Conservation (phyloP, 306 rosid species). For the Parietaria judaica region DNA sequence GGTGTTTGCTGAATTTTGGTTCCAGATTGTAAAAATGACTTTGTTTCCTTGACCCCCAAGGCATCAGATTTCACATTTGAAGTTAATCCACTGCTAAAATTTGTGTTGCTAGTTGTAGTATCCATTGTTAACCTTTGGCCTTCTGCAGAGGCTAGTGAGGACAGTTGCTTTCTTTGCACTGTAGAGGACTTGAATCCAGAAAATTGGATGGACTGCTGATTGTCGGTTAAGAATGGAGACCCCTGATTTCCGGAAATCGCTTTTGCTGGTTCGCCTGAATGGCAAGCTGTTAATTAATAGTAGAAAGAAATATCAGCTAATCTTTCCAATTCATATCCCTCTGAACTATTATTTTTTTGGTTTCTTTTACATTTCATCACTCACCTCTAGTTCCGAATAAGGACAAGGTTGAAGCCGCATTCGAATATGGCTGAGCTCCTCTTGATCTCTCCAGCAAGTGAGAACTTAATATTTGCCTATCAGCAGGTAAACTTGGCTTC, state of each 20-base stretch:
- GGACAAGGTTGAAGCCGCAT: constrained; percentile 33
- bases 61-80: constrained; percentile 24
- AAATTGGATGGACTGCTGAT: constrained; percentile 22
- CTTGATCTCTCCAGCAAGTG: constrained; percentile 30
- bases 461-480: constrained; percentile 30
- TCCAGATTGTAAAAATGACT: constrained; percentile 25
- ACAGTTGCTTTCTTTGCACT: constrained; percentile 24
- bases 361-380: constrained; percentile 11
- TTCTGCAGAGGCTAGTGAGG: constrained; percentile 24
- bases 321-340: background rate
- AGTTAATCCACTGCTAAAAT: constrained; percentile 16
- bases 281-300: constrained; percentile 28
- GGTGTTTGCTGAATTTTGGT: constrained; percentile 25
- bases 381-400: constrained; percentile 40
- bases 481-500: constrained; percentile 29
- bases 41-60: constrained; percentile 28
- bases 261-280: constrained; percentile 25
- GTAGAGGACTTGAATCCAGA: constrained; percentile 31
- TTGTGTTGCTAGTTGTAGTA: constrained; percentile 12
- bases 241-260: constrained; percentile 27
- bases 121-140: constrained; percentile 23
- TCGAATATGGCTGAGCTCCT: constrained; percentile 24
- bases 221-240: constrained; percentile 26
- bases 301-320: constrained; percentile 13
- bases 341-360: background rate